A percentile compares a stretch with the other conserved stretches of the same genome.
phyloP scores from a whole-genome alignment of 2,329 filamentous ascomycete genomes.

The Botryotinia calthae region DNA sequence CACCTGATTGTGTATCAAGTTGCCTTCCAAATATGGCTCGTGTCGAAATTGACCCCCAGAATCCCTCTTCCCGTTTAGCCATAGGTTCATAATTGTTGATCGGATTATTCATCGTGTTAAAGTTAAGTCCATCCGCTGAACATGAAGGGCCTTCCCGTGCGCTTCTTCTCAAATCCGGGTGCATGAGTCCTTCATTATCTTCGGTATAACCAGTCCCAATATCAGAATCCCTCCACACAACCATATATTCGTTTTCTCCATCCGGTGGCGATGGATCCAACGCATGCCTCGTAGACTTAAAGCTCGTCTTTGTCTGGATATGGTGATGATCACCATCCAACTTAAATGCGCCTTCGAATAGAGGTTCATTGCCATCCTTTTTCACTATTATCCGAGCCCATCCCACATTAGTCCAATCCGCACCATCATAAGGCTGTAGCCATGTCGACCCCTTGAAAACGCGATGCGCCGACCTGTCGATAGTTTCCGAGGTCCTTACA shows the following conservation, averaged over 20 bases:
- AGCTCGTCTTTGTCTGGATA: slow-evolving; percentile 72
- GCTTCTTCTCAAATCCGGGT: slow-evolving; percentile 36
- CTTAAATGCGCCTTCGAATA: slow-evolving; percentile 89
- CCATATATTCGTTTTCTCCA: slow-evolving; percentile 71
- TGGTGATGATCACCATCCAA: slow-evolving; percentile 82
- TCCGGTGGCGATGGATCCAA: slow-evolving; percentile 62
- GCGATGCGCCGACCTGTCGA: slow-evolving; percentile 72
- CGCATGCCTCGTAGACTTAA: slow-evolving; percentile 66
- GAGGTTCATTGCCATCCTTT: slow-evolving; percentile 70
- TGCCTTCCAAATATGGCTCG: slow-evolving; percentile 70
- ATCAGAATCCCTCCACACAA: slow-evolving; percentile 90
- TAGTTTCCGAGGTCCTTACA: slow-evolving; percentile 61
- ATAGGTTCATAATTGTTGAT: slow-evolving; percentile 48
- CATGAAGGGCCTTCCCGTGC: slow-evolving; percentile 53
- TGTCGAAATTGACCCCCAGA: slow-evolving; percentile 60
- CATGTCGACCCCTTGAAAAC: slow-evolving; percentile 82
- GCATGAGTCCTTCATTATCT: slow-evolving; percentile 52
- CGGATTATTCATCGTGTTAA: slow-evolving; percentile 75
- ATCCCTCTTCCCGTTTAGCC: slow-evolving; percentile 48
- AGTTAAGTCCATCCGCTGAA: slow-evolving; percentile 69
- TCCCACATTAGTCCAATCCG: slow-evolving; percentile 75
- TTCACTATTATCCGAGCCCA: slow-evolving; percentile 82
- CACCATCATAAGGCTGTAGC: slow-evolving; percentile 57
- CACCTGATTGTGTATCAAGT: slow-evolving; percentile 65
- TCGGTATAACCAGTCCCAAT: slow-evolving; percentile 47